Evolutionary conservation across 495 filamentous ascomycete species (phyloP).

Genomic region (Talaromyces liani): DNA sequence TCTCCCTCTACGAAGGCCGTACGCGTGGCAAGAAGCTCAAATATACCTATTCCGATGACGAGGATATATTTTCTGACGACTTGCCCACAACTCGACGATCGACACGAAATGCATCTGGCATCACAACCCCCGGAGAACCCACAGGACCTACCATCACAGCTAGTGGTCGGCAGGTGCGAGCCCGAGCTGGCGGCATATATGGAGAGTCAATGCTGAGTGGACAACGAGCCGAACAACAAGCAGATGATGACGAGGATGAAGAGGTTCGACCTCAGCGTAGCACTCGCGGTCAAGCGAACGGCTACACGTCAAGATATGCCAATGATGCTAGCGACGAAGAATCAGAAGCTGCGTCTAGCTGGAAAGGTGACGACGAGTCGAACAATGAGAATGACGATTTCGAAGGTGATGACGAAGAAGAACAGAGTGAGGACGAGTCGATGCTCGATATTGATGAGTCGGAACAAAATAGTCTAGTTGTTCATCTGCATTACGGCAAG

Average conservation of each 20-base stretch:
- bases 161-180: conserved; percentile 79
- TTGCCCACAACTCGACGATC: conserved; percentile 59
- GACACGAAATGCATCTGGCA: conserved; percentile 58
- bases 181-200: conserved; percentile 68
- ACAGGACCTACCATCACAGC: conserved; percentile 77
- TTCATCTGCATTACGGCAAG: conserved; percentile 53
- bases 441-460: conserved; percentile 47
- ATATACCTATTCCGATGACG: conserved; percentile 92
- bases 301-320: conserved; percentile 44
- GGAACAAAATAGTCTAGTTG: conserved; percentile 52
- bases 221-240: conserved; percentile 29
- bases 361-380: conserved; percentile 63
- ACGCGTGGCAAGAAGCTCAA: conserved; percentile 92
- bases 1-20: conserved; percentile 91
- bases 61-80: conserved; percentile 70
- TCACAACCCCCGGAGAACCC: conserved; percentile 61
- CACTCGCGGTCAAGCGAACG: conserved; percentile 28
- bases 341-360: conserved; percentile 48
- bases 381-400: conserved; percentile 53
- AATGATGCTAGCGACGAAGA: conserved; percentile 58
- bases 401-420: conserved; percentile 59
- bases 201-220: conserved; percentile 61
- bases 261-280: conserved; percentile 23
- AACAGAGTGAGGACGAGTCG: conserved; percentile 48
- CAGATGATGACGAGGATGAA: conserved; percentile 22